Conservation (phyloP, 2,329 filamentous ascomycete species). For the Botrytis deweyae region DNA sequence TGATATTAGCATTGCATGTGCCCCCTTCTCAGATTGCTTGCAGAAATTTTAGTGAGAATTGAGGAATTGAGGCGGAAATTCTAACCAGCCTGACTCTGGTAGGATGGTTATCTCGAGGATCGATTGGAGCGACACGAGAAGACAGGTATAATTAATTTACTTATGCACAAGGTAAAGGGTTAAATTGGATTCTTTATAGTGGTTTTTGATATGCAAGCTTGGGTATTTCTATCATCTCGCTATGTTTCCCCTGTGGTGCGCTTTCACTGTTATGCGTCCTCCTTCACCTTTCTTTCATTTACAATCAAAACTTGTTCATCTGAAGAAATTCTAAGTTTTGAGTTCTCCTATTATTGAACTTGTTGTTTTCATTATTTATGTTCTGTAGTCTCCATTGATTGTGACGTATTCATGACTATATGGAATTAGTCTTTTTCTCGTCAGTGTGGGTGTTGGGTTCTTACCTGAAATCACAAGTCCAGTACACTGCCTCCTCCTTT, state of each 20-base stretch:
- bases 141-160: neutral
- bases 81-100: neutral
- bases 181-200: neutral
- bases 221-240: conserved; percentile 13
- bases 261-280: neutral
- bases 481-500: conserved; percentile 68
- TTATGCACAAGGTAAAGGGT: neutral
- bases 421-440: conserved; percentile 23
- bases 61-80: neutral
- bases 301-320: neutral
- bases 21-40: neutral
- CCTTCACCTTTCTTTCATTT: neutral
- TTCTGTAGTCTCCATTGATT: conserved; percentile 69
- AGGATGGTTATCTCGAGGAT: neutral
- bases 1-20: conserved; percentile 15
- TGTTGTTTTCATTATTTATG: conserved; percentile 41
- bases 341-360: neutral
- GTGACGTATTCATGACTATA: conserved; percentile 62
- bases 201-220: neutral
- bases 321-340: neutral
- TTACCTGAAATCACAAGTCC: conserved; percentile 86
- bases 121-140: neutral
- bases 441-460: conserved; percentile 41
- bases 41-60: neutral
- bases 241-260: neutral